Evolutionary conservation across 2,329 filamentous ascomycete species (phyloP), one percentile per base, ranked within the genome.

Genomic region (Thelonectria olida): DNA sequence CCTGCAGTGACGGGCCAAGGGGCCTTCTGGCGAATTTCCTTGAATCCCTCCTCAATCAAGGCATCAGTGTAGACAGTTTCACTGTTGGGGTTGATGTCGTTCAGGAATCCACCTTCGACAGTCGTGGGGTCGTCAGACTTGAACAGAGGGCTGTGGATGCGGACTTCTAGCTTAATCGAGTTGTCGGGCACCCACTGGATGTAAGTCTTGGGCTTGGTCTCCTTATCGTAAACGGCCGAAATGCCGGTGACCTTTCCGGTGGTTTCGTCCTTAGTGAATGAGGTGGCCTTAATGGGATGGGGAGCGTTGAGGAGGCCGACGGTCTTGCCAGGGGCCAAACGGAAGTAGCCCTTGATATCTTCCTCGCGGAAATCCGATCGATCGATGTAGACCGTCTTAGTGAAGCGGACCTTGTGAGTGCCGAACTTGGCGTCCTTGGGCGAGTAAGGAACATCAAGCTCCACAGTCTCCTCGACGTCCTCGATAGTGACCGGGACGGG

Each of bases 151-250:
- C 93, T 92, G 80, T 96, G 90, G 48, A 96, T 84, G 61, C 94
- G 90, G 41, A 88, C 91, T 76, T 94, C 91, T 12, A 90, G 89
- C 67, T 88, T 88, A 13, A 84, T 84, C 1, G 90, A 85, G 2
- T 87, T 89, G 38, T 88, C 87, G 5, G 89, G 74, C 6, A 97
- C 92, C 95, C 95, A 97, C 74, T 97, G 93, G 74, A 97, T 97
- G 73, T 88, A 92, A 2, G 93, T 89, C 80, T 96, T 95, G 41
- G 90, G 88, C 70, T 90, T 88, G 17, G 84, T 86, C 62, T 92
- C 90, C 61, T 90, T 91, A 63, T 92, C 90, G 55, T 89, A 90
- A 1, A 78, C 72, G 19, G 74, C 90, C 36, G 83, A 84, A 59
- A 96, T 86, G 64, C 88, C 85, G 2, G 83, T 89, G 49, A 95